A percentile compares a stretch with the other conserved stretches of the same genome.
Evolutionary conservation across 345 rosid species (phyloP).

Genomic region (Populus pruinosa): DNA sequence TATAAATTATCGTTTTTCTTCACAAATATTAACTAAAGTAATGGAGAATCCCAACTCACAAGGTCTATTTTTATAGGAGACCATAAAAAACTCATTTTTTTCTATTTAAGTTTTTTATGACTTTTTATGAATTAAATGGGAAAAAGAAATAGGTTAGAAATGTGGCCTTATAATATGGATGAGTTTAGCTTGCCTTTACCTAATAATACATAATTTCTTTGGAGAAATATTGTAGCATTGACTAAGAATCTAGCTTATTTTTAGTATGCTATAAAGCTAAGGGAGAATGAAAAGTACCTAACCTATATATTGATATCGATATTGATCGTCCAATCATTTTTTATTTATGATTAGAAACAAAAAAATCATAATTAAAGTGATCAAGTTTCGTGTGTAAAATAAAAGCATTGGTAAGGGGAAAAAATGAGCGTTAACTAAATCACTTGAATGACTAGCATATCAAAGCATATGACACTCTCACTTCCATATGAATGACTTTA

Average conservation of each 20-base stretch:
- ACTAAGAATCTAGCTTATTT: not conserved
- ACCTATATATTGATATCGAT: too few relatives aligned
- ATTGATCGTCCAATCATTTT: not conserved
- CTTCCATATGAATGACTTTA: not conserved
- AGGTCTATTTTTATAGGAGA: too few relatives aligned
- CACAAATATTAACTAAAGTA: too few relatives aligned
- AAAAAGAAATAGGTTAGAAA: not conserved
- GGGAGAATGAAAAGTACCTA: not conserved
- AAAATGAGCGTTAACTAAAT: not conserved
- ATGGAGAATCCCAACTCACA: too few relatives aligned
- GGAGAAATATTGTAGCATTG: not conserved
- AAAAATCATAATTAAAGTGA: not conserved
- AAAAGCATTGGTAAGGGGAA: not conserved
- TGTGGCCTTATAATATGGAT: not conserved
- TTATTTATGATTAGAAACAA: not conserved
- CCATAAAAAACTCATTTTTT: too few relatives aligned
- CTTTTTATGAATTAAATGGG: not conserved
- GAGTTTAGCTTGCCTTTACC: not conserved
- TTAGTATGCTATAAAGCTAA: not conserved
- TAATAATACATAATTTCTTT: too few relatives aligned
- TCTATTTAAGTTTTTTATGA: too few relatives aligned
- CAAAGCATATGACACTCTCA: not conserved
- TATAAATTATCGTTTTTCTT: too few relatives aligned
- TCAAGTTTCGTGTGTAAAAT: not conserved
- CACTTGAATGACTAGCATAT: not conserved